Conservation (phyloP, 2,329 filamentous ascomycete species). For the Aspergillus ibericus region DNA sequence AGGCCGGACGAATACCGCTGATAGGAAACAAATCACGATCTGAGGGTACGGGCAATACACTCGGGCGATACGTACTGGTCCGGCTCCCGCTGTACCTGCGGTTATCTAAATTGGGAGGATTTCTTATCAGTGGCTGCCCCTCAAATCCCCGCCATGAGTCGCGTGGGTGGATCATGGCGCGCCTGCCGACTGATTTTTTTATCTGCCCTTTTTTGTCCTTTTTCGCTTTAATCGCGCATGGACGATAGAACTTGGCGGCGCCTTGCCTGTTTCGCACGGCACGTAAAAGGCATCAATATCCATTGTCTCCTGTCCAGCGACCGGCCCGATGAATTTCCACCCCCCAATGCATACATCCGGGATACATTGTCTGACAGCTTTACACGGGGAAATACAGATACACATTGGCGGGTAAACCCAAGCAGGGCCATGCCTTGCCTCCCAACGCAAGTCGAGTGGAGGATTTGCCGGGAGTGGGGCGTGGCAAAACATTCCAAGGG, state of each 20-base stretch:
- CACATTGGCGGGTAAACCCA: not conserved
- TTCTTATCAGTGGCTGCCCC: conserved; percentile 23
- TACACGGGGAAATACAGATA: not conserved
- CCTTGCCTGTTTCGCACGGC: not conserved
- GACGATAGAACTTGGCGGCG: not conserved
- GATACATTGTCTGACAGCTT: not conserved
- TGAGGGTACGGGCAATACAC: not conserved
- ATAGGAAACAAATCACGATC: not conserved
- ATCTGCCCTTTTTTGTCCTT: conserved; percentile 1
- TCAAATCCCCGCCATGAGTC: conserved; percentile 25
- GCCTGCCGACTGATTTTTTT: conserved; percentile 19
- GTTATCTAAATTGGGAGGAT: conserved; percentile 18
- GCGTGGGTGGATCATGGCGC: conserved; percentile 24
- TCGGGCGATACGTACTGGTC: conserved; percentile 1
- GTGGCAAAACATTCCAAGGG: conserved; percentile 35
- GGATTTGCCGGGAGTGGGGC: conserved; percentile 22
- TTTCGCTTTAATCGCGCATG: conserved; percentile 6
- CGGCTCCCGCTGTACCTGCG: conserved; percentile 7
- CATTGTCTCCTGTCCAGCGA: not conserved
- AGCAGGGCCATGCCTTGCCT: not conserved
- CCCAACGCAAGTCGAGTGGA: not conserved
- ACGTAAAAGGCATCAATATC: not conserved
- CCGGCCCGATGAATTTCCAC: not conserved
- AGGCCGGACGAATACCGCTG: not conserved
- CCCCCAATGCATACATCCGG: not conserved